phyloP scores from a whole-genome alignment of 148 eudicot species.

The Rhododendron kiyosumense region DNA sequence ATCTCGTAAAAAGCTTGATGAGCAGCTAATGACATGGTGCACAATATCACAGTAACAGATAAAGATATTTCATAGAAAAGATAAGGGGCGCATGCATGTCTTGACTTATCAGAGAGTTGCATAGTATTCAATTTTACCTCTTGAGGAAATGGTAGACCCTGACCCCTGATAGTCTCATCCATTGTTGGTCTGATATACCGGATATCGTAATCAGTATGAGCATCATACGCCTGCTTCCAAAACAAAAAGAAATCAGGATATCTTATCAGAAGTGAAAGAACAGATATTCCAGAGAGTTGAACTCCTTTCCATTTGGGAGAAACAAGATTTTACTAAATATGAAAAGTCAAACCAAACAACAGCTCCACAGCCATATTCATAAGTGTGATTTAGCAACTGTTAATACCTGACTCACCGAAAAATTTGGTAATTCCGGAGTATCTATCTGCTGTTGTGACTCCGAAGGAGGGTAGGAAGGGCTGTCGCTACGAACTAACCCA shows the following conservation, averaged over 20 bases:
- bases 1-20: neutral
- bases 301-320: neutral
- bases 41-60: neutral
- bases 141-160: constrained; percentile 53
- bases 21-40: neutral
- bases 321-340: neutral
- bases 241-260: neutral
- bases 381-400: neutral
- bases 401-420: constrained; percentile 52
- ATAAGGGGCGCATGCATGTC: neutral
- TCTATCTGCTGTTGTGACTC: constrained; percentile 57
- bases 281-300: neutral
- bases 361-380: neutral
- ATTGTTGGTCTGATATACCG: constrained; percentile 62
- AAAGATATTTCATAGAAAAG: neutral
- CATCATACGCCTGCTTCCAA: constrained; percentile 58
- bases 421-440: constrained; percentile 48
- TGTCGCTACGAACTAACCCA: constrained; percentile 42
- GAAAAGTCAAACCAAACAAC: constrained; percentile 1
- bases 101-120: neutral
- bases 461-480: constrained; percentile 42
- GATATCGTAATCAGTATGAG: constrained; percentile 65
- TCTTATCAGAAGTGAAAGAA: neutral
- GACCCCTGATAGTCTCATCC: constrained; percentile 61
- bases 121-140: constrained; percentile 49